Conservation (phyloP, 108 stramenopile species). For the Fragilariopsis cylindrus region DNA sequence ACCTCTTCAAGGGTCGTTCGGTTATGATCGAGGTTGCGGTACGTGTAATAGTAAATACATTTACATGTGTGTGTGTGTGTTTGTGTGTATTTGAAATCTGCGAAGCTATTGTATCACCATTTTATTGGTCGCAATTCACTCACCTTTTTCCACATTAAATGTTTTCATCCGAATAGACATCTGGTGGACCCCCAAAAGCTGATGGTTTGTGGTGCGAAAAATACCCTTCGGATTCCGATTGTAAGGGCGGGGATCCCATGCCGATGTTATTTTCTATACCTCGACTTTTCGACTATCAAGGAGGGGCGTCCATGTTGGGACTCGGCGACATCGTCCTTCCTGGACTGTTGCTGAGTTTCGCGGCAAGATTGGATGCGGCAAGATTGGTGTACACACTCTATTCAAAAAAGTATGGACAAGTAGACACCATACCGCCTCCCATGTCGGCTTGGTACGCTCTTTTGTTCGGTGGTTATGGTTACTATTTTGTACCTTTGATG, state of each 20-base stretch:
- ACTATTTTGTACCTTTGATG: constrained; percentile 81
- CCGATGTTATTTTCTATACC: constrained; percentile 88
- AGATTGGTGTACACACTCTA: constrained; percentile 43
- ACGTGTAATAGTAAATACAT: too few species aligned
- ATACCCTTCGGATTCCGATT: constrained; percentile 73
- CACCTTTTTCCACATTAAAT: too few species aligned
- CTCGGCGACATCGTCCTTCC: constrained; percentile 92
- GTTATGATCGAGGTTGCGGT: constrained; percentile 88
- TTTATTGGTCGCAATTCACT: too few species aligned
- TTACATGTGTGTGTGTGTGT: too few species aligned
- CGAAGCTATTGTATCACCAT: too few species aligned
- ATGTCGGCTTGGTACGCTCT: constrained; percentile 24
- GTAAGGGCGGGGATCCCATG: constrained; percentile 79
- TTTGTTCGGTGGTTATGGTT: constrained; percentile 4
- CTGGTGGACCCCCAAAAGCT: constrained; percentile 61
- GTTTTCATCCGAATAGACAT: constrained; percentile 1
- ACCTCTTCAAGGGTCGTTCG: constrained; percentile 67
- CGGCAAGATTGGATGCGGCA: constrained; percentile 78
- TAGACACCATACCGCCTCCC: constrained; percentile 22
- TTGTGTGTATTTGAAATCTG: too few species aligned
- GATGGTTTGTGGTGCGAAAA: constrained; percentile 86
- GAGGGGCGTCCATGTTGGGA: constrained; percentile 86
- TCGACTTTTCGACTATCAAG: constrained; percentile 72
- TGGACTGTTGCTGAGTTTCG: constrained; percentile 79
- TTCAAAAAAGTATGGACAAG: background rate